Evolutionary conservation across 768 basidiomycete genomes (phyloP).

Genomic region (Tulasnella sp.): DNA sequence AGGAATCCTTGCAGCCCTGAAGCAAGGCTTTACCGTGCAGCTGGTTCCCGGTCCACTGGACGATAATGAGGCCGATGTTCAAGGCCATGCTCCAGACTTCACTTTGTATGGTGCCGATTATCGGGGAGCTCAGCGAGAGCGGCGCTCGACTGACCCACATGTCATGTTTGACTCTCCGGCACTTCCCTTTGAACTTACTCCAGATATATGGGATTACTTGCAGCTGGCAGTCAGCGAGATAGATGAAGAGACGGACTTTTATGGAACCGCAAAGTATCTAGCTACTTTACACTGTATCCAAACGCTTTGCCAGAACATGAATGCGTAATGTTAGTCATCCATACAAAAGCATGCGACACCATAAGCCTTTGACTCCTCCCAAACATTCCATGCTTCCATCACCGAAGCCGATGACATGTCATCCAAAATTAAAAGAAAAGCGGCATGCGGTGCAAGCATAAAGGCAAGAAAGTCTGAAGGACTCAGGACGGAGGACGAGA

Average conservation of each 20-base stretch:
- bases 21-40: neutral
- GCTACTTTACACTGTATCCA: neutral
- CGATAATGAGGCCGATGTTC: neutral
- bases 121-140: neutral
- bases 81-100: neutral
- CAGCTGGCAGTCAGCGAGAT: neutral
- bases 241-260: neutral
- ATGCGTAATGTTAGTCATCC: neutral
- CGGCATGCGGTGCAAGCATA: neutral
- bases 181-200: neutral
- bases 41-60: no score
- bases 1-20: neutral
- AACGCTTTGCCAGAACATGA: neutral
- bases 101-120: neutral
- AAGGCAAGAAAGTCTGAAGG: neutral
- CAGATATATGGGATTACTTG: neutral
- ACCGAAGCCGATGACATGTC: neutral
- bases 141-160: neutral
- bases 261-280: neutral
- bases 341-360: neutral
- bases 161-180: neutral
- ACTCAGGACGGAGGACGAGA: neutral
- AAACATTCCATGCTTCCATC: neutral
- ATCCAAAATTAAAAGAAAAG: neutral
- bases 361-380: neutral